Percentiles rank a stretch among this genome's conserved stretches.
These are phyloP conservation scores for Cryoendolithus antarcticus DNA, from an alignment of 2,329 filamentous ascomycete species.

Conservation along the genomic window DNA sequence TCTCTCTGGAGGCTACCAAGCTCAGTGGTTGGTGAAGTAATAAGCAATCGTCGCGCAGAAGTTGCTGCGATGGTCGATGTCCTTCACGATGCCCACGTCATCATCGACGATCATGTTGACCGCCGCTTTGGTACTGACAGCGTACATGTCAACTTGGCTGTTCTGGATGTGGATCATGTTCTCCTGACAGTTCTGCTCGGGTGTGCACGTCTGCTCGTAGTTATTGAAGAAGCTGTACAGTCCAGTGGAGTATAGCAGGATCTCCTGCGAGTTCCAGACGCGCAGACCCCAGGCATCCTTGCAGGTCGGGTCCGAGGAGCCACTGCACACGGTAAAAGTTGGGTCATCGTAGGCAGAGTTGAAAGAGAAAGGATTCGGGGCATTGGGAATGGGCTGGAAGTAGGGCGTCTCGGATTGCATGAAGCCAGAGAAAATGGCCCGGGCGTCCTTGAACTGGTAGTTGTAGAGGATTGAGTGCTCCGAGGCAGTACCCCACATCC, in stretches of 20 bases:
- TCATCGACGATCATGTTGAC: constrained; percentile 37
- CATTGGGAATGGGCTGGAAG: constrained; percentile 38
- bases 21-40: constrained; percentile 11
- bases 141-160: constrained; percentile 34
- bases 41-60: constrained; percentile 36
- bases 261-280: constrained; percentile 23
- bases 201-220: constrained; percentile 40
- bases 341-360: constrained; percentile 31
- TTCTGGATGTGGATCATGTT: constrained; percentile 35
- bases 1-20: too few species aligned
- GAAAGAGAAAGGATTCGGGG: constrained; percentile 44
- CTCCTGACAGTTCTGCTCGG: constrained; percentile 37
- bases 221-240: constrained; percentile 50
- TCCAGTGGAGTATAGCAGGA: constrained; percentile 37
- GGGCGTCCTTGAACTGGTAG: constrained; percentile 38
- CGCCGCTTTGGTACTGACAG: constrained; percentile 36
- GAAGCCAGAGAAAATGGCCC: constrained; percentile 39
- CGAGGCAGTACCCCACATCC: constrained; percentile 41
- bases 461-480: constrained; percentile 46
- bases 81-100: constrained; percentile 24
- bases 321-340: constrained; percentile 26
- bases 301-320: constrained; percentile 14
- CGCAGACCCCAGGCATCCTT: constrained; percentile 36
- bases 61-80: constrained; percentile 34
- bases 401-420: constrained; percentile 46